These are phyloP conservation scores for Medicago truncatula DNA, from an alignment of 306 rosid genomes.

Conservation along the genomic window MtrunA17r5.0-ANR NC_053044.1:50531501-50532000, in stretches of 20 bases:
- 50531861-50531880: slow-evolving; percentile 18
- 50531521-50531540: background rate
- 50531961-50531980: background rate
- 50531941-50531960: slow-evolving; percentile 24
- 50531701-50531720: background rate
- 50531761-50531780: background rate
- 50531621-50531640: background rate
- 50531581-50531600: background rate
- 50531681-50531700: background rate
- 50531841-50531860: slow-evolving; percentile 3
- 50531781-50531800: background rate
- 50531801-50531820: background rate
- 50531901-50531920: slow-evolving; percentile 21
- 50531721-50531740: background rate
- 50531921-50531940: slow-evolving; percentile 10
- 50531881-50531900: slow-evolving; percentile 31
- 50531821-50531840: slow-evolving; percentile 24
- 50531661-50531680: background rate
- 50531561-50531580: background rate
- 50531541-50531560: background rate
- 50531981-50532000: background rate
- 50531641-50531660: background rate
- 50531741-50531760: background rate
- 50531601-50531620: background rate
- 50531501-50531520: slow-evolving; percentile 1